Percentiles rank a stretch among this genome's conserved stretches.
phyloP scores from a whole-genome alignment of 371 early-diverging fungal species.

The Apophysomyces sp. region DNA sequence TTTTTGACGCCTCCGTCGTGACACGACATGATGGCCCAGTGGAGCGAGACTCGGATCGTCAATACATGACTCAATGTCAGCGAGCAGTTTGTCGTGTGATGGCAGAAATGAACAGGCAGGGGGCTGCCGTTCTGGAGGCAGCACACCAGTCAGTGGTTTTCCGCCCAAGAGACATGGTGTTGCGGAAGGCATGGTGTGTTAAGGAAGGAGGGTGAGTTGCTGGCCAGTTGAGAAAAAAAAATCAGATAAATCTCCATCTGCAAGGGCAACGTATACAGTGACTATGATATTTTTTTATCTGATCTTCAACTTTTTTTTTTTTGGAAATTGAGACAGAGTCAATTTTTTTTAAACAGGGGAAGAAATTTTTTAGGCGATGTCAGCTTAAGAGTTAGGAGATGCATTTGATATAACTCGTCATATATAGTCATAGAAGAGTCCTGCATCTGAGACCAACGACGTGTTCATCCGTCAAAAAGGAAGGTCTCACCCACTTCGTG shows the following conservation, averaged over 20 bases:
- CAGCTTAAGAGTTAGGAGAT: too few relatives aligned
- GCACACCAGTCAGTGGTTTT: slow-evolving; percentile 33
- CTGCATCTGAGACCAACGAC: too few relatives aligned
- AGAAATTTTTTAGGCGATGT: too few relatives aligned
- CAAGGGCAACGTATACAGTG: neutral
- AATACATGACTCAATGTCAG: slow-evolving; percentile 64
- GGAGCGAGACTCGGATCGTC: slow-evolving; percentile 61
- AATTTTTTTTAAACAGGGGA: too few relatives aligned
- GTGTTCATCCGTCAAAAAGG: too few relatives aligned
- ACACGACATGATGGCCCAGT: slow-evolving; percentile 47
- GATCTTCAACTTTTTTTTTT: neutral
- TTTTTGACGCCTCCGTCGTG: neutral
- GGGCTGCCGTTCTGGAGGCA: slow-evolving; percentile 34
- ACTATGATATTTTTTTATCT: slow-evolving; percentile 4
- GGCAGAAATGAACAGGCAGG: slow-evolving; percentile 17
- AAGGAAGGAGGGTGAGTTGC: neutral
- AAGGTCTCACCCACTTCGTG: too few relatives aligned
- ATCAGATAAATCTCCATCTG: neutral
- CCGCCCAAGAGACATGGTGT: slow-evolving; percentile 32
- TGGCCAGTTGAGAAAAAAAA: neutral
- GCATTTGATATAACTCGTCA: too few relatives aligned
- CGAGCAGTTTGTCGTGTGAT: slow-evolving; percentile 15
- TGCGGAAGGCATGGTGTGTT: neutral
- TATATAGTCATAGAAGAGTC: too few relatives aligned
- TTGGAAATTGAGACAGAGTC: too few relatives aligned